Conservation (phyloP, 257 asterid species). For the Solanum etuberosum region DNA sequence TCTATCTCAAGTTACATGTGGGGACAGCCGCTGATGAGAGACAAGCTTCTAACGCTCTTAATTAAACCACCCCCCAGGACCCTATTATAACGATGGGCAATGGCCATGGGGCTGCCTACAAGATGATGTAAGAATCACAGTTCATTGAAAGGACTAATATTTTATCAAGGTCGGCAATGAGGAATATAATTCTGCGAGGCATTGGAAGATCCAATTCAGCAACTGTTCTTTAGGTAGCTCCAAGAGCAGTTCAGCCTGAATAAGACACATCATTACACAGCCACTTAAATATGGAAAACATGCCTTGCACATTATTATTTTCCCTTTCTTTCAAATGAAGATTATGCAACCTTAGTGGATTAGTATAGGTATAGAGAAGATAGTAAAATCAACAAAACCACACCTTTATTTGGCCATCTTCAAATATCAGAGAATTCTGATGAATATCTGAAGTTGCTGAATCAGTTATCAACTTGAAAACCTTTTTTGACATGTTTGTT, state of each 20-base stretch:
- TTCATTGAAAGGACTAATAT: slow-evolving; percentile 30
- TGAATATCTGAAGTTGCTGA: slow-evolving; percentile 66
- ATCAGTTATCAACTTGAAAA: slow-evolving; percentile 73
- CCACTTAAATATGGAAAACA: background rate
- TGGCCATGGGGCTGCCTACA: background rate
- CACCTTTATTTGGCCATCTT: slow-evolving; percentile 81
- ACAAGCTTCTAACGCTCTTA: background rate
- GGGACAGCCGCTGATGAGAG: background rate
- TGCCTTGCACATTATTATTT: background rate
- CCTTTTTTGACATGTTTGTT: slow-evolving; percentile 72
- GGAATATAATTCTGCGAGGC: slow-evolving; percentile 79
- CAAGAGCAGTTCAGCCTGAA: slow-evolving; percentile 83
- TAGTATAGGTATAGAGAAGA: background rate
- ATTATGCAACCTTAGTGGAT: background rate
- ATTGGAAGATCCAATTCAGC: slow-evolving; percentile 92
- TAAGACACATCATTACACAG: background rate
- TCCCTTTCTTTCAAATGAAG: background rate
- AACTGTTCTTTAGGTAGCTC: slow-evolving; percentile 94
- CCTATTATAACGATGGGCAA: background rate
- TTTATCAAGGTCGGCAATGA: slow-evolving; percentile 76
- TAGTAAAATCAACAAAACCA: background rate
- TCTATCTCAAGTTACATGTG: background rate
- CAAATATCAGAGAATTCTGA: slow-evolving; percentile 57
- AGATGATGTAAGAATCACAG: background rate
- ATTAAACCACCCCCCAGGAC: background rate